These are phyloP conservation scores for Kwoniella dejecticola DNA, from an alignment of 768 basidiomycete genomes.

Conservation along the genomic window DNA sequence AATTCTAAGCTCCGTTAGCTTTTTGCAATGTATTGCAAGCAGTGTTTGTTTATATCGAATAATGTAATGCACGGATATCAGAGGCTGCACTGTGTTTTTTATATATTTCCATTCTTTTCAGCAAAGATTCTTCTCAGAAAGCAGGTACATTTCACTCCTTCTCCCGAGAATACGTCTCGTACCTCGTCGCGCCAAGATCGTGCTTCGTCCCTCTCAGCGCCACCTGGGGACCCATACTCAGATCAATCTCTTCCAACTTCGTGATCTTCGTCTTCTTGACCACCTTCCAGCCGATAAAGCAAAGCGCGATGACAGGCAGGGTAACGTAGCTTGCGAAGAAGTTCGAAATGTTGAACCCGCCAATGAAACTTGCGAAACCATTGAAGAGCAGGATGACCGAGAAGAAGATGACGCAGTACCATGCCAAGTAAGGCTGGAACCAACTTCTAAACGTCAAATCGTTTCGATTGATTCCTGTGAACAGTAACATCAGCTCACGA, in stretches of 20 bases:
- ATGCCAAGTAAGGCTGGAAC: conserved; percentile 1
- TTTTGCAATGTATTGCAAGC: too few species aligned
- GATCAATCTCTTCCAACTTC: conserved; percentile 8
- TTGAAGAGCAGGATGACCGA: conserved; percentile 3
- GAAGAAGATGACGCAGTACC: background rate
- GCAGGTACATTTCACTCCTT: background rate
- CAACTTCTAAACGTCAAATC: conserved; percentile 1
- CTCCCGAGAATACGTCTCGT: background rate
- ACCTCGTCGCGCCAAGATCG: background rate
- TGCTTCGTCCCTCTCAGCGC: conserved; percentile 7
- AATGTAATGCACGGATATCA: too few species aligned
- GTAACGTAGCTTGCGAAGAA: conserved; percentile 65
- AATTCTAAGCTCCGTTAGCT: too few species aligned
- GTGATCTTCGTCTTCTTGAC: conserved; percentile 9
- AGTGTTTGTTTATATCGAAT: too few species aligned
- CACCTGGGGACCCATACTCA: background rate
- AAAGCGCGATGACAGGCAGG: conserved; percentile 60
- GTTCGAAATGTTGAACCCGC: conserved; percentile 59
- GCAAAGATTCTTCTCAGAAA: too few species aligned
- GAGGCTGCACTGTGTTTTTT: too few species aligned
- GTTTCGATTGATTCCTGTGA: background rate
- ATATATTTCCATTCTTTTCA: too few species aligned
- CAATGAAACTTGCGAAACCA: conserved; percentile 6
- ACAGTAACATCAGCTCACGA: background rate
- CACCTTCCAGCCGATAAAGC: conserved; percentile 5